phyloP scores from a whole-genome alignment of 306 rosid genomes.

The Trifolium repens region DNA sequence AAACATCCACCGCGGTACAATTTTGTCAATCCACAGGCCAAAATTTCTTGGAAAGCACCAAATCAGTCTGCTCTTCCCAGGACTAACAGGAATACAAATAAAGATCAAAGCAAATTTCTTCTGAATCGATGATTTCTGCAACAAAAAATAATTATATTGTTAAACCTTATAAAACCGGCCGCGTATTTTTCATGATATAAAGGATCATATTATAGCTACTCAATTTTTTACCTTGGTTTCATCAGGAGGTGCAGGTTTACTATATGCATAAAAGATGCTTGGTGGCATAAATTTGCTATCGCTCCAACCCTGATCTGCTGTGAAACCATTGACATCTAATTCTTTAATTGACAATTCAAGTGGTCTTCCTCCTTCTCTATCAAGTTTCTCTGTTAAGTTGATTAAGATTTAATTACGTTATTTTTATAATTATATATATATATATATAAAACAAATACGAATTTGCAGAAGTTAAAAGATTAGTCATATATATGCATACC shows the following conservation, averaged over 20 bases:
- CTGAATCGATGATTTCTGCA: slow-evolving; percentile 59
- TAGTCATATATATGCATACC: not conserved
- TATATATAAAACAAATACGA: slow-evolving; percentile 19
- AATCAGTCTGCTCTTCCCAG: slow-evolving; percentile 90
- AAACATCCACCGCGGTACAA: slow-evolving; percentile 88
- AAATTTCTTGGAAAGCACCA: slow-evolving; percentile 92
- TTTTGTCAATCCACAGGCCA: slow-evolving; percentile 67
- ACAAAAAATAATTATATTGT: slow-evolving; percentile 12
- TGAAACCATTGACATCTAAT: slow-evolving; percentile 70
- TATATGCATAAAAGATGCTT: slow-evolving; percentile 61
- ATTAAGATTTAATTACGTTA: slow-evolving; percentile 28
- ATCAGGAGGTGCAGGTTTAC: slow-evolving; percentile 47
- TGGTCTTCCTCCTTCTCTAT: slow-evolving; percentile 97
- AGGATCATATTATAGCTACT: not conserved
- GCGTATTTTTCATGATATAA: not conserved
- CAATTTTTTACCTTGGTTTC: slow-evolving; percentile 59
- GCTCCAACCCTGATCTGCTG: slow-evolving; percentile 59
- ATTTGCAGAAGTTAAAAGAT: slow-evolving; percentile 18
- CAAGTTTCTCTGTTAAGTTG: slow-evolving; percentile 63
- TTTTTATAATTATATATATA: not conserved
- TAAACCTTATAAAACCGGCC: not conserved
- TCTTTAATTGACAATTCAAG: slow-evolving; percentile 59
- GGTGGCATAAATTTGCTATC: slow-evolving; percentile 69
- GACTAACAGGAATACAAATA: slow-evolving; percentile 86
- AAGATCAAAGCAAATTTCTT: slow-evolving; percentile 56